A percentile compares a stretch with the other conserved stretches of the same genome.
These are phyloP conservation scores for Nakataea oryzae DNA, from an alignment of 2,329 filamentous ascomycete species.

Conservation along the genomic window DNA sequence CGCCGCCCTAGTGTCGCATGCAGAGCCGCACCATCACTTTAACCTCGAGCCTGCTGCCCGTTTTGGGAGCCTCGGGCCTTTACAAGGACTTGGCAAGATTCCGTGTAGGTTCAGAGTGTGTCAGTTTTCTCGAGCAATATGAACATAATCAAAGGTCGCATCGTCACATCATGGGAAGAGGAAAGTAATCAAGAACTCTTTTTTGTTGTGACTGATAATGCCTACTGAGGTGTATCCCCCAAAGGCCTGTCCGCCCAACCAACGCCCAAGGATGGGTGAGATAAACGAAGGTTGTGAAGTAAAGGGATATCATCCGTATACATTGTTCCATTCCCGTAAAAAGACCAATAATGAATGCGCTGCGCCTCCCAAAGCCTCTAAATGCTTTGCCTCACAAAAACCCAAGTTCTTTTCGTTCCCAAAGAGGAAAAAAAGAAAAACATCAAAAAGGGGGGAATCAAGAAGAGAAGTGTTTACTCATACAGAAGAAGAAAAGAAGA, in stretches of 20 bases:
- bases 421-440: background rate
- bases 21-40: background rate
- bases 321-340: background rate
- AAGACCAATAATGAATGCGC: background rate
- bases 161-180: background rate
- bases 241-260: background rate
- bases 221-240: too few relatives aligned
- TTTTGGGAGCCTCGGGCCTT: background rate
- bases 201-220: background rate
- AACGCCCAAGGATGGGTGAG: background rate
- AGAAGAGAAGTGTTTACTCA: background rate
- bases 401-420: background rate
- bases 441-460: background rate
- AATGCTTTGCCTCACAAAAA: background rate
- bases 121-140: too few relatives aligned
- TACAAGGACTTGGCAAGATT: too few relatives aligned
- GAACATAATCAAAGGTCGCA: too few relatives aligned
- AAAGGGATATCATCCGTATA: background rate
- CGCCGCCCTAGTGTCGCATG: background rate
- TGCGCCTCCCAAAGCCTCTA: background rate
- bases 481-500: slow-evolving; percentile 1
- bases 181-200: background rate
- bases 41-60: background rate
- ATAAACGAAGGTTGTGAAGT: background rate
- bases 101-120: too few relatives aligned